Conservation (phyloP, 306 rosid genomes). For the Fragaria vesca region DNA sequence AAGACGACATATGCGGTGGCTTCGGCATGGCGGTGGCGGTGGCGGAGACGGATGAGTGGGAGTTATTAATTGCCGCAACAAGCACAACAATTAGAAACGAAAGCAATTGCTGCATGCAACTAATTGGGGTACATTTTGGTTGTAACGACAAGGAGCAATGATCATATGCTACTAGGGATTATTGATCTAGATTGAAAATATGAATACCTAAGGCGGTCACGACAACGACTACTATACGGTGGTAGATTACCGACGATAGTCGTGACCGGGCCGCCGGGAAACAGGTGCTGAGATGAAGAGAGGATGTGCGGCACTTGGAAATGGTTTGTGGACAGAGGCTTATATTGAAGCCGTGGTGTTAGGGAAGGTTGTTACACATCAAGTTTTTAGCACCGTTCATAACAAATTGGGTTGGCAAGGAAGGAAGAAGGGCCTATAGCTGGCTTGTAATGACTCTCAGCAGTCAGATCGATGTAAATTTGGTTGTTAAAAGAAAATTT, state of each 20-base stretch:
- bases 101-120: not conserved
- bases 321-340: slow-evolving; percentile 4
- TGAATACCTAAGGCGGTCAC: not conserved
- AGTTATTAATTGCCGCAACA: not conserved
- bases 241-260: not conserved
- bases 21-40: not conserved
- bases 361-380: slow-evolving; percentile 10
- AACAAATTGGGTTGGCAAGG: slow-evolving; percentile 6
- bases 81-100: not conserved
- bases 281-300: not conserved
- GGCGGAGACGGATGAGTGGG: not conserved
- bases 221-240: slow-evolving; percentile 1
- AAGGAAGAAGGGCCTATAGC: not conserved
- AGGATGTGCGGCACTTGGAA: slow-evolving; percentile 3
- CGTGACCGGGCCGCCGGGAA: slow-evolving; percentile 13
- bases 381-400: slow-evolving; percentile 15
- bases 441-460: not conserved
- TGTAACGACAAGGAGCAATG: not conserved
- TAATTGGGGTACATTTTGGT: not conserved
- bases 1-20: not conserved
- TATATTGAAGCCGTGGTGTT: slow-evolving; percentile 6
- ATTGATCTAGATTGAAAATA: not conserved
- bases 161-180: not conserved
- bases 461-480: not conserved
- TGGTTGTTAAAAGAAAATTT: not conserved